Conservation (phyloP, 306 rosid genomes). For the Alnus glutinosa region DNA sequence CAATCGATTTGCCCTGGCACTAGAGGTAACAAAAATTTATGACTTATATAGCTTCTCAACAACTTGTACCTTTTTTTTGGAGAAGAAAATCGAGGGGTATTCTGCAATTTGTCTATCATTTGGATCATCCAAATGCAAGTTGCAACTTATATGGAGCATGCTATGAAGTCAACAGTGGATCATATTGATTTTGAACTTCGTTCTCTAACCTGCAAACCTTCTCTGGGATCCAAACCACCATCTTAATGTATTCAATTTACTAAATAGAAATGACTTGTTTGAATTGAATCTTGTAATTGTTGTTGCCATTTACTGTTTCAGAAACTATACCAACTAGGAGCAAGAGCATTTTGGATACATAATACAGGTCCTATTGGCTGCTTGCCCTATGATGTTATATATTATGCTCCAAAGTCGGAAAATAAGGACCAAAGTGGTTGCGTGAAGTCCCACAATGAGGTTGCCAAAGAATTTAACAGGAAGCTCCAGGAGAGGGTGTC, state of each 20-base stretch:
- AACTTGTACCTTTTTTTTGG: background rate
- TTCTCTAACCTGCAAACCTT: background rate
- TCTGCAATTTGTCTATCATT: background rate
- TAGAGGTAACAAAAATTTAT: slow-evolving; percentile 13
- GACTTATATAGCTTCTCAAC: background rate
- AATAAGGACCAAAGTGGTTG: slow-evolving; percentile 27
- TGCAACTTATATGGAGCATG: background rate
- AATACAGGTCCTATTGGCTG: slow-evolving; percentile 40
- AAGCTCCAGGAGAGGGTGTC: slow-evolving; percentile 20
- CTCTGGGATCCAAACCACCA: background rate
- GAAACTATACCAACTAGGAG: slow-evolving; percentile 36
- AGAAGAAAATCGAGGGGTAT: too few relatives aligned
- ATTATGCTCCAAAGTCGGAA: slow-evolving; percentile 21
- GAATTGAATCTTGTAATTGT: too few relatives aligned
- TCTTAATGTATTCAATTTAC: background rate
- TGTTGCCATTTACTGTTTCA: background rate
- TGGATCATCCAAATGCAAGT: background rate
- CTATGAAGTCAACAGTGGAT: background rate
- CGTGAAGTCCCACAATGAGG: slow-evolving; percentile 26
- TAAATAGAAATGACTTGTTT: background rate
- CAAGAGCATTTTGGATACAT: slow-evolving; percentile 29
- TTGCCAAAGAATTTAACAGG: slow-evolving; percentile 31
- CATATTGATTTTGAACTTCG: background rate
- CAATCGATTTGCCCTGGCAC: slow-evolving; percentile 11
- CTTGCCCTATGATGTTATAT: slow-evolving; percentile 18